phyloP scores from a whole-genome alignment of 1,284 basidiomycete genomes.

The Xerocomus cyaneibrunnescens region DNA sequence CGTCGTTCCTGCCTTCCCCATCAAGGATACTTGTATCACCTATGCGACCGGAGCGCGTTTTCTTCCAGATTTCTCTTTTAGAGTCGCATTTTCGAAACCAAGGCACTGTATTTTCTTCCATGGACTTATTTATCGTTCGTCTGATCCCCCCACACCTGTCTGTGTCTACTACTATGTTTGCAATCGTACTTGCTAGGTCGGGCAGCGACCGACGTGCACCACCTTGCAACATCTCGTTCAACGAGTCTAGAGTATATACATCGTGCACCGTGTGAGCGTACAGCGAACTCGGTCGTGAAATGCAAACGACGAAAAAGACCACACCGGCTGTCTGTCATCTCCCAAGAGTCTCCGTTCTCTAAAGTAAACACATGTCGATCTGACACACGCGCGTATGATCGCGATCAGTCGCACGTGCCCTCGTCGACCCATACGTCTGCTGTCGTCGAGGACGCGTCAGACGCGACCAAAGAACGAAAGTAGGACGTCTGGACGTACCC shows the following conservation, averaged over 20 bases:
- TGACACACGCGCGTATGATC: no score
- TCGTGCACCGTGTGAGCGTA: not conserved
- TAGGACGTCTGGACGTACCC: conserved; percentile 3
- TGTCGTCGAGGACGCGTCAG: conserved; percentile 16
- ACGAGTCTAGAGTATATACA: not conserved
- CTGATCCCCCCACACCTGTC: not conserved
- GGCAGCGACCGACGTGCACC: not conserved
- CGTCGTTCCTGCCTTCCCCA: not conserved
- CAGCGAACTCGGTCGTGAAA: no score
- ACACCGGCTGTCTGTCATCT: no score
- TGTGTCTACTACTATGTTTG: not conserved
- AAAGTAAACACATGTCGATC: no score
- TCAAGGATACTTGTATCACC: conserved; percentile 14
- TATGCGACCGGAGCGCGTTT: conserved; percentile 1
- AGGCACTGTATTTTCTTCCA: conserved; percentile 19
- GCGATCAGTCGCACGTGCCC: conserved; percentile 36
- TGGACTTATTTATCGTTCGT: conserved; percentile 27
- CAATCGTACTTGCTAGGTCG: conserved; percentile 8
- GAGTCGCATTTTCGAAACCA: conserved; percentile 5
- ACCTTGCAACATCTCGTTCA: not conserved
- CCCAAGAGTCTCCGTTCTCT: no score
- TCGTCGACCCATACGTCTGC: conserved; percentile 43
- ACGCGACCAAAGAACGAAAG: not conserved
- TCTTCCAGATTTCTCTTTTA: not conserved
- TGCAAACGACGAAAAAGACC: no score